These are phyloP conservation scores for Lactifluus rugatus DNA, from an alignment of 768 basidiomycete species.

Conservation along the genomic window DNA sequence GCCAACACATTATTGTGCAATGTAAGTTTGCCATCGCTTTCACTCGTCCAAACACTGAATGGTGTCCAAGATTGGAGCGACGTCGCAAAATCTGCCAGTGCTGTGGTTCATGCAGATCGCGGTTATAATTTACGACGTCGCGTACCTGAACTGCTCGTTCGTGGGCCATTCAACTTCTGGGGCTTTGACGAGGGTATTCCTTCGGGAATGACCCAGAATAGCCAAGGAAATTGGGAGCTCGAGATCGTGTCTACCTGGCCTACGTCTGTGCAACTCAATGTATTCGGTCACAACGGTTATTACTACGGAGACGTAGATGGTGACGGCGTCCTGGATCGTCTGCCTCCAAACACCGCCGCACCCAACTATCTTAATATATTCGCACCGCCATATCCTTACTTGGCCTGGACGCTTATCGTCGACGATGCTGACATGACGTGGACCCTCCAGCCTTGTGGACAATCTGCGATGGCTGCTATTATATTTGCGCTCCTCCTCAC, in stretches of 20 bases:
- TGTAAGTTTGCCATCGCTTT: conserved; percentile 39
- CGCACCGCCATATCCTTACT: conserved; percentile 76
- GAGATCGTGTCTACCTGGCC: conserved; percentile 91
- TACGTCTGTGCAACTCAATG: conserved; percentile 80
- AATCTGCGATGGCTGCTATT: conserved; percentile 72
- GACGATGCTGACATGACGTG: conserved; percentile 71
- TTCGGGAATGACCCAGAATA: conserved; percentile 54
- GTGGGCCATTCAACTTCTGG: conserved; percentile 88
- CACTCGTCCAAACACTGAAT: background rate
- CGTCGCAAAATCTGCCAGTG: conserved; percentile 47
- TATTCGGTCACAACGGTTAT: conserved; percentile 84
- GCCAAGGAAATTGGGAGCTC: conserved; percentile 68
- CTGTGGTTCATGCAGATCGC: conserved; percentile 71
- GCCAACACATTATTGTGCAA: conserved; percentile 82
- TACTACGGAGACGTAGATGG: conserved; percentile 87
- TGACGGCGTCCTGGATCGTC: conserved; percentile 82
- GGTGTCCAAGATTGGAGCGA: conserved; percentile 62
- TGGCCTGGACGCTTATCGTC: conserved; percentile 78
- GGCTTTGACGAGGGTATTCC: conserved; percentile 79
- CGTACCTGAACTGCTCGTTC: conserved; percentile 77
- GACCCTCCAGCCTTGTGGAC: conserved; percentile 73
- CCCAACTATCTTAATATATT: conserved; percentile 89
- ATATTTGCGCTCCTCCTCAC: conserved; percentile 76
- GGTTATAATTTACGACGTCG: conserved; percentile 55
- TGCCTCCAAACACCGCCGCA: conserved; percentile 79